These are phyloP conservation scores for Ormosia semicastrata DNA, from an alignment of 306 rosid species.

Conservation along the genomic window DNA sequence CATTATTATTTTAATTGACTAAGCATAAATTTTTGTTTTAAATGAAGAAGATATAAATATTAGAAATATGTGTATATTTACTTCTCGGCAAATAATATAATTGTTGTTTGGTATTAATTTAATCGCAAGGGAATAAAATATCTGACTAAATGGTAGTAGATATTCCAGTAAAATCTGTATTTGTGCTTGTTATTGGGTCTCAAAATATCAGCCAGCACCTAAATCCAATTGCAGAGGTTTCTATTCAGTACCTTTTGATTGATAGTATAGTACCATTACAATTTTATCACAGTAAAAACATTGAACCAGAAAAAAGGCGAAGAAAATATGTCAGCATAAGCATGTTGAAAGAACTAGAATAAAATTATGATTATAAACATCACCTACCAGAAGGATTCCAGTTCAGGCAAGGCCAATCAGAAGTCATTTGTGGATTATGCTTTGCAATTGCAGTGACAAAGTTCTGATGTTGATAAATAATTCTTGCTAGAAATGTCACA, in stretches of 20 bases:
- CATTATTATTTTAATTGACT: too few relatives aligned
- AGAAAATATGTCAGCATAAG: neutral
- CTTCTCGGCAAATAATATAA: too few relatives aligned
- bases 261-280: neutral
- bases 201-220: neutral
- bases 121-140: neutral
- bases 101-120: too few relatives aligned
- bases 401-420: neutral
- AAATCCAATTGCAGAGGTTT: neutral
- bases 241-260: neutral
- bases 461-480: neutral
- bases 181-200: neutral
- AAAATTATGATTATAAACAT: neutral
- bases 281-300: neutral
- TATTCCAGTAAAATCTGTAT: neutral
- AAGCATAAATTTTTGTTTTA: too few relatives aligned
- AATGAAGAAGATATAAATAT: too few relatives aligned
- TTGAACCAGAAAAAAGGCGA: neutral
- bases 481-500: too few relatives aligned
- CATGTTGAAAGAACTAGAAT: neutral
- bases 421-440: neutral
- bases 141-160: neutral
- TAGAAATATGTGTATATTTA: too few relatives aligned
- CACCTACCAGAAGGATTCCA: neutral
- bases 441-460: neutral